Evolutionary conservation across 1,284 basidiomycete genomes (phyloP), one percentile per base, ranked within the genome.

Genomic region (Tausonia pullulans): DNA sequence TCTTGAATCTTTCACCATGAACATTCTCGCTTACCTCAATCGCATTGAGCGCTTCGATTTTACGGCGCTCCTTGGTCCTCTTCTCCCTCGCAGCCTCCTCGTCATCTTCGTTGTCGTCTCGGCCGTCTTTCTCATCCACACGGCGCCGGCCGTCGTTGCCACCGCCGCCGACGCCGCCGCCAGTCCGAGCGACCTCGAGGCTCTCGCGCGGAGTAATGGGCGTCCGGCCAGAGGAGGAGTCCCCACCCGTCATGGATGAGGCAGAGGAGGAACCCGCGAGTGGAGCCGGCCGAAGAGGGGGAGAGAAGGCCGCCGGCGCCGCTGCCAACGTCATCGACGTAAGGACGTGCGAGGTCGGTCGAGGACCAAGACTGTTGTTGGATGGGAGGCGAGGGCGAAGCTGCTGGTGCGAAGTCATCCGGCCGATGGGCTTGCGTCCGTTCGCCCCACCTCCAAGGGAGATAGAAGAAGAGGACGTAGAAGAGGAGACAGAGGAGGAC

Each of bases 21-120:
- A 50, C 7, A 43, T 8, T 10, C 41, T 14, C 5, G 45, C 62
- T 27, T 8, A 65, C 64, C 60, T 65, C 51, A 14, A 65, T 60
- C 10, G 64, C 64, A 10, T 65, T 65, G 44, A 48, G 58, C 8
- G 64, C 64, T 48, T 65, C 64, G 45, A 56, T 61, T 11, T 60
- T 16, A 8, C 64, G 49, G 9, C 64, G 46, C 64, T 65, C 64
- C 16, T 65, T 65, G 45, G 60, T 40, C 48, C 56, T 56, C 39
- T 52, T 50, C n/a, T 53, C 54, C 40, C 40, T 16, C 62, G 59
- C 62, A 4, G 45, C 62, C 51, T 57, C 27, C 27, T 61, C 60
- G n/a, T 61, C 60, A 13, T 58, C 43, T 39, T 59, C 58, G 40
- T n/a, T 48, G 5, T 59, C 61, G 7, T 50, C 55, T 2, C 49